These are phyloP conservation scores for Corymbia calophylla DNA, from an alignment of 441 rosid genomes.

Conservation along the genomic window DNA sequence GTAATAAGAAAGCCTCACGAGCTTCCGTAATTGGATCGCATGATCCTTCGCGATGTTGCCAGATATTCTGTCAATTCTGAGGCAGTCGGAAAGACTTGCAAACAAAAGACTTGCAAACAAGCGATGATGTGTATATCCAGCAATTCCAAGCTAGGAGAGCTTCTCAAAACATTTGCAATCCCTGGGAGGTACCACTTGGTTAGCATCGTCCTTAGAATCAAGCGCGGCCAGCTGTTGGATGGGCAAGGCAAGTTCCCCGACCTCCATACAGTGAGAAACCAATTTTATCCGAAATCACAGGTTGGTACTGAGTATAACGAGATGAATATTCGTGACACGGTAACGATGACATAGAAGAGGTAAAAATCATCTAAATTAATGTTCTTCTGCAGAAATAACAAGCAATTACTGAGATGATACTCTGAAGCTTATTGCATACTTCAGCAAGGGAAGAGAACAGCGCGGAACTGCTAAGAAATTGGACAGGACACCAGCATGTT, in stretches of 20 bases:
- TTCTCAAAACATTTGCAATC: not conserved
- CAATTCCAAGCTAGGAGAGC: not conserved
- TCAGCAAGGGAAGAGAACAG: not conserved
- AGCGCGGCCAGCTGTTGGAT: not conserved
- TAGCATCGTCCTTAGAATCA: not conserved
- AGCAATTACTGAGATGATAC: not conserved
- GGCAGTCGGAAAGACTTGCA: not conserved
- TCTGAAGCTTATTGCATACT: not conserved
- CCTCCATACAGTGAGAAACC: not conserved
- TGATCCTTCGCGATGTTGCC: not conserved
- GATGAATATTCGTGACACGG: not conserved
- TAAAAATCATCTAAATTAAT: not conserved
- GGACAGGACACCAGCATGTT: not conserved
- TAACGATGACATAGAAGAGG: not conserved
- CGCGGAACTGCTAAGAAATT: not conserved
- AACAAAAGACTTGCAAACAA: not conserved
- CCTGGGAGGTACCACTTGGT: constrained; percentile 6
- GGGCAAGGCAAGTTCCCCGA: not conserved
- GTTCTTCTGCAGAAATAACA: not conserved
- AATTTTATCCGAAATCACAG: not conserved
- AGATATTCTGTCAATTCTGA: not conserved
- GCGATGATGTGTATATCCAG: not conserved
- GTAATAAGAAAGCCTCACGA: not conserved
- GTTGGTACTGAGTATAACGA: not conserved
- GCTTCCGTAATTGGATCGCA: not conserved